Evolutionary conservation across 345 rosid genomes (phyloP).

Genomic region (Mangifera indica): DNA sequence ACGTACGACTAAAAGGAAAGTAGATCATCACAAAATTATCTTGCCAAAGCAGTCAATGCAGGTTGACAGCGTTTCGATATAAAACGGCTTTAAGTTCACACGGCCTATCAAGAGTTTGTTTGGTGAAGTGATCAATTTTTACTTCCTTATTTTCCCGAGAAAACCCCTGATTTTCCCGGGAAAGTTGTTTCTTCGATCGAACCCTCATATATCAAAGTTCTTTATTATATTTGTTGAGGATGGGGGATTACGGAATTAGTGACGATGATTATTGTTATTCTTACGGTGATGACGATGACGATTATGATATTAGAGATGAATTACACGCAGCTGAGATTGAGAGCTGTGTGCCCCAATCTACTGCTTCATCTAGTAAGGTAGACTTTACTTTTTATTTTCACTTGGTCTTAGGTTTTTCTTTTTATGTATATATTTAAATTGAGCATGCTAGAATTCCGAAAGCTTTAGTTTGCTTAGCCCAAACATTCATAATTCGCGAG

Average conservation of each 20-base stretch:
- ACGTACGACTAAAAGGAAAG: too few species aligned
- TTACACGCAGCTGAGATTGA: constrained; percentile 3
- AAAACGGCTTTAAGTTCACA: background rate
- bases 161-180: constrained; percentile 1
- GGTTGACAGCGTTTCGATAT: background rate
- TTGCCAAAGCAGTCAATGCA: background rate
- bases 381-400: background rate
- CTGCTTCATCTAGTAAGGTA: constrained; percentile 16
- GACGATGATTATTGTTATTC: background rate
- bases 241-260: constrained; percentile 13
- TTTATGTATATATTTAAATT: background rate
- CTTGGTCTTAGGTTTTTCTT: background rate
- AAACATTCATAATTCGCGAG: background rate
- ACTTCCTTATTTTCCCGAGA: background rate
- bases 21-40: background rate
- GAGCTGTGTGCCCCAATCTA: background rate
- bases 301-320: constrained; percentile 1
- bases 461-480: background rate
- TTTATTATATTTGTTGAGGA: background rate
- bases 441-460: background rate
- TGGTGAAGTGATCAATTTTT: too few species aligned
- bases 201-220: background rate
- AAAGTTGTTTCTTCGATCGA: background rate
- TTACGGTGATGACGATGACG: constrained; percentile 3
- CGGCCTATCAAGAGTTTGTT: background rate